A percentile compares a stretch with the other conserved stretches of the same genome.
phyloP scores from a whole-genome alignment of 2,329 filamentous ascomycete species.

The Colletotrichum sp. region DNA sequence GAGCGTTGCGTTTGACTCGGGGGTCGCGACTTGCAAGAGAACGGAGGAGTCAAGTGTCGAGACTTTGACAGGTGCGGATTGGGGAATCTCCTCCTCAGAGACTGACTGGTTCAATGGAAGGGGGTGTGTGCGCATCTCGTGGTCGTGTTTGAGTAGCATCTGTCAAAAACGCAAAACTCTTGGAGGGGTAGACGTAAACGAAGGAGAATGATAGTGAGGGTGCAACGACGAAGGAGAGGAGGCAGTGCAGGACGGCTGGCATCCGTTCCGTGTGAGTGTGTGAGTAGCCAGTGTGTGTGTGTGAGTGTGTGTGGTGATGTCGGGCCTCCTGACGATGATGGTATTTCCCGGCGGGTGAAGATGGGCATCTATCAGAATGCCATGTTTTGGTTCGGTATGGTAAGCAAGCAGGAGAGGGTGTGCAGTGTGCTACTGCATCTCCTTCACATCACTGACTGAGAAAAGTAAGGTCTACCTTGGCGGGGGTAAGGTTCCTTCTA shows the following conservation, averaged over 20 bases:
- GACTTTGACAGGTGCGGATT: background rate
- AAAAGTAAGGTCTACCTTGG: background rate
- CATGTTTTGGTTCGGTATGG: conserved; percentile 7
- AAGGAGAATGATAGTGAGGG: background rate
- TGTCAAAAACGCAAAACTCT: background rate
- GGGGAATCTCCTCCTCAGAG: background rate
- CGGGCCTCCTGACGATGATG: background rate
- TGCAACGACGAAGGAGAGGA: background rate
- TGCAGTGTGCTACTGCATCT: background rate
- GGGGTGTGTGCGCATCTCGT: background rate
- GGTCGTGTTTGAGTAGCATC: background rate
- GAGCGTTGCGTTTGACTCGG: background rate
- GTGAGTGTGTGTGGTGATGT: background rate
- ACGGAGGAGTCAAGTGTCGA: background rate
- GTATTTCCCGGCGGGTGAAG: conserved; percentile 4
- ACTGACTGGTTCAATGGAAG: background rate
- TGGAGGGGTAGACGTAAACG: background rate
- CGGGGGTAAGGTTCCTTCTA: background rate
- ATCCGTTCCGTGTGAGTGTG: background rate
- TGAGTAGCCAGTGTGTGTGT: background rate
- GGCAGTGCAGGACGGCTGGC: conserved; percentile 14
- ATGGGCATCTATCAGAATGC: conserved; percentile 19
- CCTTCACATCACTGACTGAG: background rate
- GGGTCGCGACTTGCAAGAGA: background rate
- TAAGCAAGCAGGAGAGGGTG: background rate